Base-by-base conservation (phyloP, 192 early-diverging fungal species). In the Powellomyces hirtus region DNA sequence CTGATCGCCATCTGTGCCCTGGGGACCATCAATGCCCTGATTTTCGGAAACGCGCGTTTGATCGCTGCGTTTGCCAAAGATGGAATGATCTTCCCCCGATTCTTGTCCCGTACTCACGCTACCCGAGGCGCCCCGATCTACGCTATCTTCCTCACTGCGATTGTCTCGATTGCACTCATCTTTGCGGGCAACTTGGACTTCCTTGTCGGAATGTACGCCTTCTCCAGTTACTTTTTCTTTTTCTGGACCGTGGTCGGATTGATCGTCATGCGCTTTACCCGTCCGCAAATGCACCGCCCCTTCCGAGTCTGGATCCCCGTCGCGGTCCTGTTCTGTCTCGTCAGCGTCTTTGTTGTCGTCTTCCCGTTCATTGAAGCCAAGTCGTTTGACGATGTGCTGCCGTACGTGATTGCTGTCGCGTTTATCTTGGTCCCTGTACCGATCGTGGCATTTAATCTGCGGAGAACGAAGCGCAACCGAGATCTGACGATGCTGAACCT, bases 41-140 rank as follows among this genome's bases (percentile, higher is more conserved):
- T 29, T 5, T 57, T 33, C 55, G 55, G 55, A 22, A 57, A 57
- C 55, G 55, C 20, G 26, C 20, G 20, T 4, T 35, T 57, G 29
- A 57, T 57, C 33, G 55, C 55, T 31, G 4, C 55, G 18, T 57
- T 57, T 31, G 55, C 55, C 55, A 57, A 57, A 18, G 55, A 57
- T 31, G 55, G 55, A 2, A 57, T 57, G 26, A 57, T 57, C 5
- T 57, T 57, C 55, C 55, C 55, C 4, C 24, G 2, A 4, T 35
- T 29, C 3, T 18, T 57, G 4, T 22, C 55, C 4, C 2, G 29
- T 18, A 29, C 55, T 18, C 55, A 57, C 18, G 18, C 55, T 4
- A 33, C 55, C 18, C 55, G 55, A 18, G 29, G 26, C 6, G 33
- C 55, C 6, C 55, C 55, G 4, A 35, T 57, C 2, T 33, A 57